phyloP scores from a whole-genome alignment of 2,329 filamentous ascomycete genomes.

The Parasarocladium wereldwijsianum region DNA sequence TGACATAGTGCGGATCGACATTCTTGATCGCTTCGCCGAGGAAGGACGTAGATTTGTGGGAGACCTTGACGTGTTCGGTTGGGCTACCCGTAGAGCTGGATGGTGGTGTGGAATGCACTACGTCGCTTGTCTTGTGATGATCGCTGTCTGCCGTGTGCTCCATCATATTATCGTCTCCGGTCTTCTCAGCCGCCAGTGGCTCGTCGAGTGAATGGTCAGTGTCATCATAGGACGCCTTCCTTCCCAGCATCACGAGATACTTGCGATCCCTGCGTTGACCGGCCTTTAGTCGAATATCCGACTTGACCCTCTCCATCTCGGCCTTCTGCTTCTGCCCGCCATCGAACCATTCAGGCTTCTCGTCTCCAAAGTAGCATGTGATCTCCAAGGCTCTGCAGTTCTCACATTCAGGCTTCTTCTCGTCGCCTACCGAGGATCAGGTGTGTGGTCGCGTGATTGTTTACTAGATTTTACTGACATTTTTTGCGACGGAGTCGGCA shows the following conservation, averaged over 20 bases:
- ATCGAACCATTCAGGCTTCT: constrained; percentile 45
- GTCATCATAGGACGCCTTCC: not conserved
- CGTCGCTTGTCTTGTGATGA: not conserved
- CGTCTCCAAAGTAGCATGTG: constrained; percentile 34
- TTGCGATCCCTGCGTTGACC: constrained; percentile 33
- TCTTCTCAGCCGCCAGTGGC: too few species aligned
- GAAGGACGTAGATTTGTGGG: not conserved
- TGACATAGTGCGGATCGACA: constrained; percentile 27
- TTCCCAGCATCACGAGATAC: constrained; percentile 25
- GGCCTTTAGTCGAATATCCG: constrained; percentile 40
- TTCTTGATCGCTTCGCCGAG: constrained; percentile 10
- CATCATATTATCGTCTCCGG: not conserved
- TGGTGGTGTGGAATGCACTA: constrained; percentile 5
- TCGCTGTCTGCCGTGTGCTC: constrained; percentile 3
- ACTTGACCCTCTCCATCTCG: constrained; percentile 38
- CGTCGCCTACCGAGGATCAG: constrained; percentile 22
- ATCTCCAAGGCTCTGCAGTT: constrained; percentile 38
- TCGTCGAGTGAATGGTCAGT: constrained; percentile 3
- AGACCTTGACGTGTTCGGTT: constrained; percentile 10
- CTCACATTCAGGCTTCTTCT: constrained; percentile 34
- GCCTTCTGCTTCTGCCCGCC: constrained; percentile 30
- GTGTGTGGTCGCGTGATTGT: too few species aligned
- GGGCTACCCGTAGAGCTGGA: constrained; percentile 9
- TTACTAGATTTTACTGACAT: too few species aligned
- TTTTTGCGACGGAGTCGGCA: constrained; percentile 47